Percentiles rank a stretch among this genome's conserved stretches.
Conservation (phyloP, 345 rosid species). For the Combretum micranthum region DNA sequence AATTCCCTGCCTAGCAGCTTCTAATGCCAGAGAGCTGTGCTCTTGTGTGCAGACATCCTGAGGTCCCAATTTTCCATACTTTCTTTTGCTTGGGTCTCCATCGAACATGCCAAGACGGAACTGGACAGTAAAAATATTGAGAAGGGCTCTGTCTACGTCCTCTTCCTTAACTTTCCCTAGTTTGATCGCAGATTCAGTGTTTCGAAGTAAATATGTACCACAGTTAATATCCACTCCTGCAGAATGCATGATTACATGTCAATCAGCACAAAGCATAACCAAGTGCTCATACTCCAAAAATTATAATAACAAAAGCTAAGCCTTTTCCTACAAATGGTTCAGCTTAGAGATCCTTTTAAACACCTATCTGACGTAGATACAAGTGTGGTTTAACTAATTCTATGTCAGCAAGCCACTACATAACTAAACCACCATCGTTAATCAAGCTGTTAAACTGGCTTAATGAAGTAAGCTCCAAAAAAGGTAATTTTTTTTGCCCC, state of each 20-base stretch:
- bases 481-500: no score
- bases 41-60: slow-evolving; percentile 52
- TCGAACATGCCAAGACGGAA: slow-evolving; percentile 84
- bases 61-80: slow-evolving; percentile 52
- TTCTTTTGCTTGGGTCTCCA: slow-evolving; percentile 66
- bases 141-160: slow-evolving; percentile 67
- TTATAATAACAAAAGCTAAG: no score
- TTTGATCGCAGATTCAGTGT: slow-evolving; percentile 45
- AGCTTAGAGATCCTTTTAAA: no score
- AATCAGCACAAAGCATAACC: background rate
- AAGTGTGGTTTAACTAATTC: no score
- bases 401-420: no score
- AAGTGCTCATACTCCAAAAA: no score
- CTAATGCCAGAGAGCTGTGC: slow-evolving; percentile 69
- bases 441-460: no score
- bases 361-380: no score
- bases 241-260: slow-evolving; percentile 13
- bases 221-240: slow-evolving; percentile 83
- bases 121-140: slow-evolving; percentile 70
- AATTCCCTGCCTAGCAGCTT: slow-evolving; percentile 85
- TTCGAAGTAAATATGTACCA: slow-evolving; percentile 54
- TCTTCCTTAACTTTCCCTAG: slow-evolving; percentile 59
- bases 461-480: background rate
- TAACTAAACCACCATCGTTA: no score
- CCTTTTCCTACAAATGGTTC: no score